Base-by-base conservation (phyloP, 345 rosid species). In the Boechera stricta region DNA sequence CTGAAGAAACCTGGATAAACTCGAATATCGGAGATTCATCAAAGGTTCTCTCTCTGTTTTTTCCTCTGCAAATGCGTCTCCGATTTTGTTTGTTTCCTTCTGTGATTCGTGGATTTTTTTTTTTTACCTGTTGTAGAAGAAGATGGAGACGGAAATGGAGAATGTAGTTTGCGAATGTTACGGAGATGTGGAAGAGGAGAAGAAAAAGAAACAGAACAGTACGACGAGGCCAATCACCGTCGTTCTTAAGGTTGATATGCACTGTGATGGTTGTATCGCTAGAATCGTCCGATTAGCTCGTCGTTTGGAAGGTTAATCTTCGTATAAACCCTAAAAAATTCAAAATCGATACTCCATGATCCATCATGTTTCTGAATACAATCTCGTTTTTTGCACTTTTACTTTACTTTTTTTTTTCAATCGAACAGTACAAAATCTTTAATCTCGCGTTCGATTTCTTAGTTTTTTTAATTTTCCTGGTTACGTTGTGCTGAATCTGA, bases 211-310 rank as follows among this genome's bases (percentile, higher is more conserved):
- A 4, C 4, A 68, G 36, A 53, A 29, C 1, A 42, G 3, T 39
- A 36, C 54, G 67, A 2, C 44, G 8, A 4, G 13, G 5, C 69
- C 81, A 48, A 39, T 77, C n/a, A 67, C 67, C 68, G 73, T 72
- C 4, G 77, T 78, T 58, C 49, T 78, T 3, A 61, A 64, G 26
- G 26, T 72, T 3, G 68, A 49, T 65, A 5, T 78, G 12, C 81
- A 78, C 1, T 78, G 81, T 18, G 73, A 78, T 6, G 81, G 77
- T 0, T 78, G 81, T 29, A 29, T 63, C 18, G 16, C 67, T 1
- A 48, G 26, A 32, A 78, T 78, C 73, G 49, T 71, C 9, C n/a
- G 53, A 4, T 39, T 49, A 7, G 56, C 81, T 39, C 73, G 77
- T 15, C 29, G 33, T 58, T 58, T 78, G 9, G 63, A 65, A 78